These are phyloP conservation scores for Bruguiera hainesii DNA, from an alignment of 441 rosid genomes.

Conservation along the genomic window DNA sequence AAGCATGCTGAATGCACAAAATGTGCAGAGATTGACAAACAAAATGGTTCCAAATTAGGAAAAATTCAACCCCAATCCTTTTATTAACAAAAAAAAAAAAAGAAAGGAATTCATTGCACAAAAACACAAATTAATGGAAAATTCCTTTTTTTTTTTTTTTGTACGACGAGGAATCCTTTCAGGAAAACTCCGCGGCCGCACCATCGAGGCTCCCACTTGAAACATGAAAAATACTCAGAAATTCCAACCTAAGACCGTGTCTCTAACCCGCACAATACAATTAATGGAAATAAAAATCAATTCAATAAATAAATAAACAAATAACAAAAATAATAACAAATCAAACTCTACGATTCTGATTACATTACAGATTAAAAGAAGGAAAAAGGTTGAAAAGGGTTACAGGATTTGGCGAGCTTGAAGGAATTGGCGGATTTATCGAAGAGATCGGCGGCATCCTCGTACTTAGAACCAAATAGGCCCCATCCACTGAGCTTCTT, in stretches of 20 bases:
- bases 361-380: not conserved
- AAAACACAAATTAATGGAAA: too few species aligned
- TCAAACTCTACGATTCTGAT: not conserved
- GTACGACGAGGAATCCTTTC: too few species aligned
- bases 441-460: constrained; percentile 42
- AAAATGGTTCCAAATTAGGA: not conserved
- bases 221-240: too few species aligned
- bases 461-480: constrained; percentile 32
- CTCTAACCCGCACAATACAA: too few species aligned
- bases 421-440: constrained; percentile 36
- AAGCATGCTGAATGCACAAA: not conserved
- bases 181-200: too few species aligned
- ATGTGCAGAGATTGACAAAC: not conserved
- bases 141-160: too few species aligned
- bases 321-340: not conserved
- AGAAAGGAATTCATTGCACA: too few species aligned
- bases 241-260: too few species aligned
- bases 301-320: not conserved
- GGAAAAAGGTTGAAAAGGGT: not conserved
- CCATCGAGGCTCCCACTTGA: too few species aligned
- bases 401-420: constrained; percentile 47
- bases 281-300: not conserved
- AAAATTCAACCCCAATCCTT: not conserved
- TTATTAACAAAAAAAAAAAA: too few species aligned
- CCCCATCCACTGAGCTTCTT: constrained; percentile 38